Evolutionary conservation across 2,329 filamentous ascomycete genomes (phyloP).

Genomic region (Esteya vermicola): DNA sequence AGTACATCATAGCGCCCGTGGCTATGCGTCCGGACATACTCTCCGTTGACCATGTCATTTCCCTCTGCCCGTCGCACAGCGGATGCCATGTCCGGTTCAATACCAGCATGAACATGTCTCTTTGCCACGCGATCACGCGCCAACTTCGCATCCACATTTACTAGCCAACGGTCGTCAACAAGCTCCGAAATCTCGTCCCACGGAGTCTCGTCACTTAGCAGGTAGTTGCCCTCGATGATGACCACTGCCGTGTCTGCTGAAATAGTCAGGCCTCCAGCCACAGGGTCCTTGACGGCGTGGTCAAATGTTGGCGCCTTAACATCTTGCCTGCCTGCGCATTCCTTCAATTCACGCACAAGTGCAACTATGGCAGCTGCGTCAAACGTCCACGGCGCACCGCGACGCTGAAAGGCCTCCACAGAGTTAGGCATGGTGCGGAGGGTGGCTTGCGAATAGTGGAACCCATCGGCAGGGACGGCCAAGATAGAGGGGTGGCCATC

Average conservation of each 20-base stretch:
- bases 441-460: conserved; percentile 14
- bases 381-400: conserved; percentile 21
- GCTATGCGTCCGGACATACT: conserved; percentile 11
- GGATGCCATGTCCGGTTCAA: conserved; percentile 22
- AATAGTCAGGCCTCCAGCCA: conserved; percentile 9
- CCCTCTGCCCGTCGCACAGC: conserved; percentile 20
- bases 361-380: conserved; percentile 13
- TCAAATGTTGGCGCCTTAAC: conserved; percentile 13
- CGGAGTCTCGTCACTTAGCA: conserved; percentile 16
- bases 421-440: conserved; percentile 17
- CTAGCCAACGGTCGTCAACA: conserved; percentile 26
- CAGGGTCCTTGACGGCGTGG: conserved; percentile 13
- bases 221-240: conserved; percentile 15
- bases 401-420: conserved; percentile 15
- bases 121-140: conserved; percentile 22
- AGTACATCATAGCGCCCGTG: conserved; percentile 14
- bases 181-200: conserved; percentile 19
- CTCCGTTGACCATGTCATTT: conserved; percentile 23
- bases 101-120: conserved; percentile 24
- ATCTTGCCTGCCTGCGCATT: neutral
- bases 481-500: conserved; percentile 7
- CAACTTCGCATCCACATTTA: conserved; percentile 21
- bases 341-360: conserved; percentile 11
- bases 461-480: conserved; percentile 17
- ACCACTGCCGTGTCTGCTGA: conserved; percentile 6